Percentiles rank a stretch among this genome's conserved stretches.
Evolutionary conservation across 768 basidiomycete species (phyloP).

Genomic region (Lactarius evosmus): DNA sequence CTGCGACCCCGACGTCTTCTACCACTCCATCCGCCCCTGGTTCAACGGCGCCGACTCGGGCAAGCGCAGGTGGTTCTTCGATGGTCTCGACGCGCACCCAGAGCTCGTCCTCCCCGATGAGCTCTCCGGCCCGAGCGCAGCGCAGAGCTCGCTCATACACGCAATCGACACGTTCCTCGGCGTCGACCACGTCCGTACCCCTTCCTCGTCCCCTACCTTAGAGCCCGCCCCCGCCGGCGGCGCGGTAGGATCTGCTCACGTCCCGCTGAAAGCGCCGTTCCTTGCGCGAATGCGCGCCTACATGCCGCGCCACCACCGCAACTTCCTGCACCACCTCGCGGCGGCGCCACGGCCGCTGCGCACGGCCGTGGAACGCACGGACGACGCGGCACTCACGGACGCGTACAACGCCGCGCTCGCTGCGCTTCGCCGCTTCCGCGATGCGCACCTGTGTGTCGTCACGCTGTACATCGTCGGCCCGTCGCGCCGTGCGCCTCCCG

Average conservation of each 20-base stretch:
- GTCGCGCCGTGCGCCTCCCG: conserved; percentile 34
- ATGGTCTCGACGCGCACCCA: conserved; percentile 41
- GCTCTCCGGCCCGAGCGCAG: conserved; percentile 57
- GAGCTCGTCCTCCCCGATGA: conserved; percentile 36
- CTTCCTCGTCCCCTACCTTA: conserved; percentile 15
- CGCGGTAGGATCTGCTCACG: background rate
- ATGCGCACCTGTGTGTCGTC: conserved; percentile 56
- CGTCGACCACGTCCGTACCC: conserved; percentile 43
- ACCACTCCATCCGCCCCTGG: conserved; percentile 58
- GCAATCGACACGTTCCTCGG: conserved; percentile 53
- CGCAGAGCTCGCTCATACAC: conserved; percentile 59
- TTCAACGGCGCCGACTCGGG: conserved; percentile 52
- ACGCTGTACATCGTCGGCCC: conserved; percentile 55
- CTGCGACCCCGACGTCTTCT: conserved; percentile 67
- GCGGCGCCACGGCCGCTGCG: conserved; percentile 49
- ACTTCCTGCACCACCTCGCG: conserved; percentile 52
- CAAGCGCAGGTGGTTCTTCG: conserved; percentile 41
- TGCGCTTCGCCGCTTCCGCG: conserved; percentile 53
- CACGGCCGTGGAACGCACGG: conserved; percentile 36
- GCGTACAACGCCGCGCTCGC: conserved; percentile 50
- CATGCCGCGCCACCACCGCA: conserved; percentile 60
- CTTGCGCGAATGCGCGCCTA: conserved; percentile 55
- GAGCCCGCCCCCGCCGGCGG: background rate
- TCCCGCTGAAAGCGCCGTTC: conserved; percentile 35
- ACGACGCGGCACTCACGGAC: conserved; percentile 30